Evolutionary conservation across 495 filamentous ascomycete species (phyloP).

Genomic region (Stereocaulon alpinum): DNA sequence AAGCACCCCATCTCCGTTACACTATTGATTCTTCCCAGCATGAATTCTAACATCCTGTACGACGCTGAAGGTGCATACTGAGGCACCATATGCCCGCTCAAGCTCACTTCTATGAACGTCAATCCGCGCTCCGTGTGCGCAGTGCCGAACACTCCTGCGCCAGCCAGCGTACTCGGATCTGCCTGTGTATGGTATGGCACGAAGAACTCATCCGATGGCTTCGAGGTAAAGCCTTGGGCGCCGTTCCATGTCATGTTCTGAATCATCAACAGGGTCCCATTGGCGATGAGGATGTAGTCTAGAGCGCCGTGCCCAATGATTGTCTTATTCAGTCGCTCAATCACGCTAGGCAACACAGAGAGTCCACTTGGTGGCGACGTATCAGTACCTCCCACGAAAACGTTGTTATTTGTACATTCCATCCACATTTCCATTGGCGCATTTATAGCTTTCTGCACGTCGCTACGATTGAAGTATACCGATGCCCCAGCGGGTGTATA

Average conservation of each 20-base stretch:
- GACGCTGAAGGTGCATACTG: constrained; percentile 52
- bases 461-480: constrained; percentile 68
- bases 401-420: constrained; percentile 42
- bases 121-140: constrained; percentile 57
- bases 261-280: constrained; percentile 58
- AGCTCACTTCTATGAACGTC: constrained; percentile 50
- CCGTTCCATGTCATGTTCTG: constrained; percentile 85
- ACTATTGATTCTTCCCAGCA: constrained; percentile 49
- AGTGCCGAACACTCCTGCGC: constrained; percentile 50
- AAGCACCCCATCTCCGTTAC: constrained; percentile 28
- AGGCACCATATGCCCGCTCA: constrained; percentile 52
- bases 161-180: constrained; percentile 31
- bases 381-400: constrained; percentile 46
- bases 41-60: constrained; percentile 58
- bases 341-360: constrained; percentile 54
- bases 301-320: constrained; percentile 58
- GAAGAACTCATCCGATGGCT: constrained; percentile 49
- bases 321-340: constrained; percentile 58
- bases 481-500: constrained; percentile 43
- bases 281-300: constrained; percentile 51
- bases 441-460: constrained; percentile 67
- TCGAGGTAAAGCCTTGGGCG: constrained; percentile 51
- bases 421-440: constrained; percentile 52
- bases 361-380: constrained; percentile 38
- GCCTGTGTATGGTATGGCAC: constrained; percentile 50